phyloP scores from a whole-genome alignment of 2,329 filamentous ascomycete genomes.

The Penicillium hesseltinei region DNA sequence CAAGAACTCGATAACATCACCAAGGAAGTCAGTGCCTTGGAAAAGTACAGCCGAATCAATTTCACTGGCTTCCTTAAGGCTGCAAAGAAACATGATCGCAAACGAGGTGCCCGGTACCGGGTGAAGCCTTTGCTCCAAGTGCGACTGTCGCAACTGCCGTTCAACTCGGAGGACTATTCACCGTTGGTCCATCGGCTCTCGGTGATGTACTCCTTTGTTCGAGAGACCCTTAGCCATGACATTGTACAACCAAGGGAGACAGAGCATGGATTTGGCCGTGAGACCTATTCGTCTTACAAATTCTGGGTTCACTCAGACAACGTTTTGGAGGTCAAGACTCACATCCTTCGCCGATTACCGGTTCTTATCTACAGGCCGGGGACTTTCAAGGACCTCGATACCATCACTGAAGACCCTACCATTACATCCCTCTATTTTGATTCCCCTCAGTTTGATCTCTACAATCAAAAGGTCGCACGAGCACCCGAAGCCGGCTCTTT shows the following conservation, averaged over 20 bases:
- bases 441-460: conserved; percentile 79
- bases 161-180: conserved; percentile 93
- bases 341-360: conserved; percentile 85
- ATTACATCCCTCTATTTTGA: conserved; percentile 98
- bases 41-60: conserved; percentile 93
- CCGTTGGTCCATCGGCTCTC: conserved; percentile 85
- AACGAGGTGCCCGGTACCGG: conserved; percentile 80
- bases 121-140: conserved; percentile 90
- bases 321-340: conserved; percentile 92
- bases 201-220: conserved; percentile 92
- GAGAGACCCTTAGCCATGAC: conserved; percentile 63
- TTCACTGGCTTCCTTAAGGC: conserved; percentile 98
- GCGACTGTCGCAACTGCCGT: conserved; percentile 79
- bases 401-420: conserved; percentile 74
- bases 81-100: conserved; percentile 97
- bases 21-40: conserved; percentile 86
- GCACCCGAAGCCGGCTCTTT: conserved; percentile 75
- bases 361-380: conserved; percentile 91
- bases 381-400: conserved; percentile 75
- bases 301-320: conserved; percentile 98
- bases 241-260: conserved; percentile 54
- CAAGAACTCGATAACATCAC: conserved; percentile 82
- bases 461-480: conserved; percentile 78
- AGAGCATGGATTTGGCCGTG: conserved; percentile 52
- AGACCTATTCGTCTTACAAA: conserved; percentile 81